These are phyloP conservation scores for Alternaria panax DNA, from an alignment of 2,329 filamentous ascomycete genomes.

Conservation along the genomic window DNA sequence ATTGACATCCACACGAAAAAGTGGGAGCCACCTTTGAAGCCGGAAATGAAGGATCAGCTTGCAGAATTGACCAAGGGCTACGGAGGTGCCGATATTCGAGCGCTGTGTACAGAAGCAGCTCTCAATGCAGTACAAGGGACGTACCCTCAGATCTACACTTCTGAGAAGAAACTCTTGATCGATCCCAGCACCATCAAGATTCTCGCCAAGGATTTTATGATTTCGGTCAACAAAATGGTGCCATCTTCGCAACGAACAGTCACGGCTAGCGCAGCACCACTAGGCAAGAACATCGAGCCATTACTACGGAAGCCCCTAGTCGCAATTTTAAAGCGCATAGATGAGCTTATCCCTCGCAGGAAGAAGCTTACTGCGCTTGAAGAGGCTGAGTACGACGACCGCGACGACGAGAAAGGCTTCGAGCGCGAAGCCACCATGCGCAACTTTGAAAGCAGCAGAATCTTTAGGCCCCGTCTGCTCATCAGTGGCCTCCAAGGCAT, in stretches of 20 bases:
- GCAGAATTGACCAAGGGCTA: conserved; percentile 94
- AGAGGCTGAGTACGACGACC: conserved; percentile 91
- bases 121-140: conserved; percentile 94
- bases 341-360: conserved; percentile 80
- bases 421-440: conserved; percentile 77
- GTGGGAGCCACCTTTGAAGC: conserved; percentile 80
- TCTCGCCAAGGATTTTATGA: conserved; percentile 93
- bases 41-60: conserved; percentile 80
- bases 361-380: conserved; percentile 89
- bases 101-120: conserved; percentile 93
- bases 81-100: conserved; percentile 91
- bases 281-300: conserved; percentile 82
- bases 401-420: conserved; percentile 84
- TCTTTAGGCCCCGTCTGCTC: conserved; percentile 87
- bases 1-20: conserved; percentile 94
- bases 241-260: conserved; percentile 93
- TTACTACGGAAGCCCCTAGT: conserved; percentile 76
- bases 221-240: conserved; percentile 94
- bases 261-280: conserved; percentile 80
- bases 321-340: conserved; percentile 72
- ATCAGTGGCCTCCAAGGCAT: conserved; percentile 85
- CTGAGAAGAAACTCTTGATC: conserved; percentile 87
- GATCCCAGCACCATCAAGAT: conserved; percentile 84
- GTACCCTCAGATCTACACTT: conserved; percentile 94
- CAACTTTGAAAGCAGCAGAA: conserved; percentile 80